Evolutionary conservation across 1,284 basidiomycete species (phyloP), one percentile per base, ranked within the genome.

Genomic region (Caloboletus firmus): DNA sequence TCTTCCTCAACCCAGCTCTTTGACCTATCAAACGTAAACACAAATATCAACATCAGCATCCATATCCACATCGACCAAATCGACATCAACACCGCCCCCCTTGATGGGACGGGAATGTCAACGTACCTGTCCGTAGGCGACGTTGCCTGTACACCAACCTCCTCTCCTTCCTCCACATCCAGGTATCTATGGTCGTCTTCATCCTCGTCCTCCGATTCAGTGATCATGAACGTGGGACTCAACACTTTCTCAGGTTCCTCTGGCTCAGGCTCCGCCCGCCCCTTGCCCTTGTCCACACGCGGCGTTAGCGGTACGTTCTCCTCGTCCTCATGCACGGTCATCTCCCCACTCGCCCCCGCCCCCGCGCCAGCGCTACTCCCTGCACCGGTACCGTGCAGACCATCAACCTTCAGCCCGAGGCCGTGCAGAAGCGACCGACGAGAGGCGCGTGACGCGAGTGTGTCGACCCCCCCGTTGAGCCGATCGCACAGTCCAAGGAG

Each of bases 1-100:
- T 93, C 92, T 64, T 94, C 92, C 60, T 85, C 89, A 0, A 94
- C 87, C 87, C 89, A 91, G 50, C 77, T 84, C 60, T 82, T 79
- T 37, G 87, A 90, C 50, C 88, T 89, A 35, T 6, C 30, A 31
- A 30, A 22, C n/a, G n/a, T 18, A 34, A 5, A 17, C 49, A 28
- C 12, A 8, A 20, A 17, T 17, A 13, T 47, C 26, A 22, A 20
- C 32, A 5, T 26, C 22, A 22, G 20, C n/a, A 20, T 12, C 42
- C n/a, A 1, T 5, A 42, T 12, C 42, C 26, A 2, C 8, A 42
- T 17, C 24, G 2, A 11, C 22, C 22, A 18, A 39, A 17, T 18
- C 17, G 2, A 5, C 15, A 22, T 22, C 34, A 44, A 45, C 30
- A 31, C 28, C 37, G 37, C 18, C 45, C 35, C 9, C 32, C 26